Percentiles rank a stretch among this genome's conserved stretches.
phyloP scores from a whole-genome alignment of 148 eudicot species.

The Rhododendron mucronatum region DNA sequence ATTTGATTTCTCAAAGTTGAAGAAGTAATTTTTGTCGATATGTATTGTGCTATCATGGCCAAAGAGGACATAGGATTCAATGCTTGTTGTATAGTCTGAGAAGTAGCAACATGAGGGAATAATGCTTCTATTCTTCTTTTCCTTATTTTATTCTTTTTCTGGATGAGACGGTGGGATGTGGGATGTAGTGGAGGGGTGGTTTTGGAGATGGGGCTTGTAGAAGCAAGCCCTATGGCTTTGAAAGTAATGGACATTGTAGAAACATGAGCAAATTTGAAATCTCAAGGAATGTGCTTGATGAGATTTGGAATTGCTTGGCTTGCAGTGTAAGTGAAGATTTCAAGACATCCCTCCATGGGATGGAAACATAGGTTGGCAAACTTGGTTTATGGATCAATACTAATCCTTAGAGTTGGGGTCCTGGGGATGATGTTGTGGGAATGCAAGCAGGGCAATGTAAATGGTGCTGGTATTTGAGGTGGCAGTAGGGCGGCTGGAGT shows the following conservation, averaged over 20 bases:
- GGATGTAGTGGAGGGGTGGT: background rate
- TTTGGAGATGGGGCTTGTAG: background rate
- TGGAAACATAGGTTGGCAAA: background rate
- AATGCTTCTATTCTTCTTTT: background rate
- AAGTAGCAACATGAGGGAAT: background rate
- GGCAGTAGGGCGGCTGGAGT: background rate
- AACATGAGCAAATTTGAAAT: background rate
- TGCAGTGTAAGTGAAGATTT: background rate
- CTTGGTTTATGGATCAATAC: slow-evolving; percentile 2
- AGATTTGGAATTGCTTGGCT: background rate
- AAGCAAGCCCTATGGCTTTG: background rate
- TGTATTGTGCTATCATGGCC: background rate
- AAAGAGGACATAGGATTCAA: background rate
- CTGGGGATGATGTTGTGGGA: background rate
- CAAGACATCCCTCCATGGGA: background rate
- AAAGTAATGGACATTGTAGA: background rate
- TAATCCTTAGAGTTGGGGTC: background rate
- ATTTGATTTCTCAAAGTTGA: background rate
- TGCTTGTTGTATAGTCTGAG: background rate
- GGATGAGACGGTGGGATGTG: background rate
- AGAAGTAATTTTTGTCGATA: background rate
- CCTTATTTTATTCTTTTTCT: background rate
- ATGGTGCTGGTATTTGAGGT: background rate
- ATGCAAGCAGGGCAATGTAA: background rate
- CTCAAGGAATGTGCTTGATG: background rate